Evolutionary conservation across 768 basidiomycete species (phyloP).

Genomic region (Crassisporium funariophilum): DNA sequence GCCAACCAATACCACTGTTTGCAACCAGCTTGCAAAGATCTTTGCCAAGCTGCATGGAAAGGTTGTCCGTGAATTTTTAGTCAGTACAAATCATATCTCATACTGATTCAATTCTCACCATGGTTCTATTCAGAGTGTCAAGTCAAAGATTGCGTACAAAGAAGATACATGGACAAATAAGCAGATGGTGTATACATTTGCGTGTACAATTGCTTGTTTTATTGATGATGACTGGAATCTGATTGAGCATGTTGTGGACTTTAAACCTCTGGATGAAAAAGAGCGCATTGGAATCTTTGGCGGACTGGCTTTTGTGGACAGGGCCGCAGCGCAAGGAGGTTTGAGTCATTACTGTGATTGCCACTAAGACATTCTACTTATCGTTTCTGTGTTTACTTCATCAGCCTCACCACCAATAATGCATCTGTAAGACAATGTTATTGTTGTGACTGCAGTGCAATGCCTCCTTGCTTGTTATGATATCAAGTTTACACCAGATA

Average conservation of each 20-base stretch:
- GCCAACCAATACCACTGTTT: too few relatives aligned
- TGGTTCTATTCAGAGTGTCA: too few relatives aligned
- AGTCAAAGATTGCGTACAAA: slow-evolving; percentile 24
- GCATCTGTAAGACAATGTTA: slow-evolving; percentile 33
- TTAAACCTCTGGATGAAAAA: slow-evolving; percentile 31
- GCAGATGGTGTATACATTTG: slow-evolving; percentile 32
- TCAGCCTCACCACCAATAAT: slow-evolving; percentile 34
- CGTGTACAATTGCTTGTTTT: slow-evolving; percentile 27
- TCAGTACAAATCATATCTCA: too few relatives aligned
- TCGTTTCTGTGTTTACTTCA: slow-evolving; percentile 16
- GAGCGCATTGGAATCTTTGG: slow-evolving; percentile 35
- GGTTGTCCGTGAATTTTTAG: too few relatives aligned
- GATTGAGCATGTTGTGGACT: slow-evolving; percentile 31
- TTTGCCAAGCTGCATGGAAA: too few relatives aligned
- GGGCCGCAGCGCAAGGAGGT: slow-evolving; percentile 20
- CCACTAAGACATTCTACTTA: not conserved
- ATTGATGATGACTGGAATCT: slow-evolving; percentile 33
- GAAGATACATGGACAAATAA: slow-evolving; percentile 31
- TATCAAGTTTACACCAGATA: slow-evolving; percentile 25
- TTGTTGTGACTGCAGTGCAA: slow-evolving; percentile 22
- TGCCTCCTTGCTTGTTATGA: slow-evolving; percentile 24
- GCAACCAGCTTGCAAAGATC: too few relatives aligned
- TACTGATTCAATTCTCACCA: too few relatives aligned
- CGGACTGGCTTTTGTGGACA: slow-evolving; percentile 29
- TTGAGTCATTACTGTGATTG: slow-evolving; percentile 26